These are phyloP conservation scores for Sarocladium oryzae DNA, from an alignment of 2,329 filamentous ascomycete genomes.

Conservation along the genomic window DNA sequence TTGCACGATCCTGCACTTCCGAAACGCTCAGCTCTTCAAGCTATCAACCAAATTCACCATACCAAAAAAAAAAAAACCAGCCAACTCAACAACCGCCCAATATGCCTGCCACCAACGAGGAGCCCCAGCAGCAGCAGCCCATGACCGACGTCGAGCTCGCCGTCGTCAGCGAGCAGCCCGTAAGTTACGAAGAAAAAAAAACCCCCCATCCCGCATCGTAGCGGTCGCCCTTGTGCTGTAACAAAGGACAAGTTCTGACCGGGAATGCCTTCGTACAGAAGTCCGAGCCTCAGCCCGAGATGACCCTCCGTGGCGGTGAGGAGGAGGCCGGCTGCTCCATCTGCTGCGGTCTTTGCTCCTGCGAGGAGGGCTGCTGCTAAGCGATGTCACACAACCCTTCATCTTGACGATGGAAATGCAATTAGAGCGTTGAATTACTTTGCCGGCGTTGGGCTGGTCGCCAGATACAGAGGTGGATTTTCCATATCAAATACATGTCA, in stretches of 20 bases:
- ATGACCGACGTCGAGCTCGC: conserved; percentile 32
- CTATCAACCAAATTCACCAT: no score
- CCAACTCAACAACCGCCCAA: neutral
- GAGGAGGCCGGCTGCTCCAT: conserved; percentile 40
- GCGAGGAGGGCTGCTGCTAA: conserved; percentile 37
- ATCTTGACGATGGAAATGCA: neutral
- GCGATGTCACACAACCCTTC: neutral
- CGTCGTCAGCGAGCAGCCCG: conserved; percentile 36
- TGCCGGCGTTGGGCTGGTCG: neutral
- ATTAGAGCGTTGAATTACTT: neutral
- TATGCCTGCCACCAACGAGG: conserved; percentile 32
- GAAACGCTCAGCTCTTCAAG: no score
- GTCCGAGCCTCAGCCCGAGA: conserved; percentile 31
- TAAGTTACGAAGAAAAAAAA: no score
- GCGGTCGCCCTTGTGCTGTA: neutral
- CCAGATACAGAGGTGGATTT: neutral
- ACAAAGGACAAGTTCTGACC: neutral
- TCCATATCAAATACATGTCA: no score
- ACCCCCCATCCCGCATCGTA: no score
- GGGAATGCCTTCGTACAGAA: conserved; percentile 17
- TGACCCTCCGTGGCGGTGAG: conserved; percentile 37
- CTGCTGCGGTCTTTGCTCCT: conserved; percentile 39
- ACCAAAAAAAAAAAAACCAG: no score
- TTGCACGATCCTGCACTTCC: no score
- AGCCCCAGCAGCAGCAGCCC: conserved; percentile 36